Percentiles rank a stretch among this genome's conserved stretches.
These are phyloP conservation scores for Ogataea parapolymorpha DNA, from an alignment of 805 yeast genomes.

Conservation along the genomic window DNA sequence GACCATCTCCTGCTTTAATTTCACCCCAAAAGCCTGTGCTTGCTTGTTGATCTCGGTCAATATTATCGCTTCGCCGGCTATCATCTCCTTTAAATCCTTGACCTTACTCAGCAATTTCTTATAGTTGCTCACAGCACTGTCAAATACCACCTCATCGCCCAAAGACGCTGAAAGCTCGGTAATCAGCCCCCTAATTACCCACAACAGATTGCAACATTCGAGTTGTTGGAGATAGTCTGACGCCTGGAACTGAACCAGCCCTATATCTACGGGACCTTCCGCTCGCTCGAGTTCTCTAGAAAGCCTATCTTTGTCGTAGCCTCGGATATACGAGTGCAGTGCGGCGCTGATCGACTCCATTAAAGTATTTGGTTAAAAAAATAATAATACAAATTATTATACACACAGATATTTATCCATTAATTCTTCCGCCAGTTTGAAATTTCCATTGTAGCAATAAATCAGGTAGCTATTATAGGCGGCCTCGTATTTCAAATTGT, in stretches of 20 bases:
- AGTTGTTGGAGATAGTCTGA: constrained; percentile 22
- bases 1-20: neutral
- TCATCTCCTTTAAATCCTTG: neutral
- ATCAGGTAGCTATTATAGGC: constrained; percentile 82
- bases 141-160: constrained; percentile 13
- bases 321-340: constrained; percentile 8
- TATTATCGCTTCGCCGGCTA: constrained; percentile 10
- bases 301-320: constrained; percentile 14
- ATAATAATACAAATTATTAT: constrained; percentile 15
- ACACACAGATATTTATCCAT: constrained; percentile 58
- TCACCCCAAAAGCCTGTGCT: constrained; percentile 9
- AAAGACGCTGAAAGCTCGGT: constrained; percentile 22
- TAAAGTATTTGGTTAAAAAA: neutral
- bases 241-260: constrained; percentile 10
- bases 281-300: constrained; percentile 10
- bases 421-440: constrained; percentile 55
- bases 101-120: constrained; percentile 18
- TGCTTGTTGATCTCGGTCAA: constrained; percentile 14
- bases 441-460: constrained; percentile 73
- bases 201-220: constrained; percentile 31
- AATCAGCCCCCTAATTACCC: constrained; percentile 31
- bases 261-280: neutral
- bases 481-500: constrained; percentile 67
- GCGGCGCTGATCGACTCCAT: constrained; percentile 5
- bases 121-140: constrained; percentile 11